A percentile compares a stretch with the other conserved stretches of the same genome.
Conservation (phyloP, 2,329 filamentous ascomycete genomes). For the Dendrostoma leiphaemia region DNA sequence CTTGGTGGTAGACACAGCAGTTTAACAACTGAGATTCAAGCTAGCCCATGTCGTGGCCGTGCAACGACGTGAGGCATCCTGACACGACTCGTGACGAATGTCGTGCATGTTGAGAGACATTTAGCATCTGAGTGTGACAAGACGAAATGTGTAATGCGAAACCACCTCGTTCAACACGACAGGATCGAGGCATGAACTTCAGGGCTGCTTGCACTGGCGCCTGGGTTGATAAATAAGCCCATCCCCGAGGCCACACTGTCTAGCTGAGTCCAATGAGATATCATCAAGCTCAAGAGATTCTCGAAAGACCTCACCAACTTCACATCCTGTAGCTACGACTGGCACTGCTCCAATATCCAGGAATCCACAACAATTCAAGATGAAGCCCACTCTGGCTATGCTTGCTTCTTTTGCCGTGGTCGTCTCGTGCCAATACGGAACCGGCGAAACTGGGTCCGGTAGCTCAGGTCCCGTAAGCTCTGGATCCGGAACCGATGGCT, state of each 20-base stretch:
- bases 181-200: background rate
- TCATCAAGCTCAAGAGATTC: too few relatives aligned
- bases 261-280: too few relatives aligned
- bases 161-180: too few relatives aligned
- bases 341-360: background rate
- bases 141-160: too few relatives aligned
- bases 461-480: background rate
- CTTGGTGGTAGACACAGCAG: background rate
- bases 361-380: background rate
- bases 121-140: background rate
- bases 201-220: background rate
- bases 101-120: background rate
- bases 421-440: background rate
- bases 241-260: too few relatives aligned
- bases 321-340: background rate
- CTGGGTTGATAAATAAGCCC: background rate
- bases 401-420: background rate
- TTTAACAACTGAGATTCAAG: background rate
- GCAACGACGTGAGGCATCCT: background rate
- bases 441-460: background rate
- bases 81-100: conserved; percentile 2
- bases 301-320: background rate
- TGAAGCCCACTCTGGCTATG: background rate
- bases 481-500: background rate
- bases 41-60: background rate